Base-by-base conservation (phyloP, 805 yeast genomes). In the Spathaspora hagerdaliae region DNA sequence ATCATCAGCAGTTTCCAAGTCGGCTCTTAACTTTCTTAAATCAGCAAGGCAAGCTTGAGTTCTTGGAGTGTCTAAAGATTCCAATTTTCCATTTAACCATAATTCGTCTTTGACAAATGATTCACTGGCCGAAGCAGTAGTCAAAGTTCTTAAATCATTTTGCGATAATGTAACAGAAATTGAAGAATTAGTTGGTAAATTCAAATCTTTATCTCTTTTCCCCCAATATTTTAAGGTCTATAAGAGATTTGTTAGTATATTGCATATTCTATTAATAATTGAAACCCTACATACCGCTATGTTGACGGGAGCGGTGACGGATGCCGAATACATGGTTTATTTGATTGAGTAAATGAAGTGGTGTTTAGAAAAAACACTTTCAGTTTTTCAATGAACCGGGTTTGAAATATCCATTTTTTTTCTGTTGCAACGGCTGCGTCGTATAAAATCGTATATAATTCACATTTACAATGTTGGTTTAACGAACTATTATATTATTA, bases 221-320 rank as follows among this genome's bases (percentile, higher is more conserved):
- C 99, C 99, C 99, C 99, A 94, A 73, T 94, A 94, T 70, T 94
- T 94, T 53, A 94, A 77, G 35, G 98, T 94, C 82, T 83, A 51
- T 10, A 12, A 3, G 3, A 29, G 12, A 29, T 26, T 12, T 8
- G 41, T 33, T 41, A 41, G 44, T 41, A 12, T 35, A 35, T 19
- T 35, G 38, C 9, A 35, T 11, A 3, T 29, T 9, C 5, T 11
- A 29, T 9, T 9, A 10, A 35, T 10, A 35, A n/a, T 11, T 9
- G 41, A 10, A 27, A 12, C 8, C 11, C 7, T n/a, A 78, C 87
- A 51, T 77, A 82, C 87, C 37, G 99, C 99, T 66, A 92, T 92
- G 66, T 92, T 92, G 44, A 92, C 99, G 12, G 99, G 99, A 2
- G 99, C 98, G 37, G 97, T 89, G 41, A 87, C 83, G 5, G 96